Evolutionary conservation across 2,329 filamentous ascomycete species (phyloP), one percentile per base, ranked within the genome.

Genomic region (Alternaria rosae): DNA sequence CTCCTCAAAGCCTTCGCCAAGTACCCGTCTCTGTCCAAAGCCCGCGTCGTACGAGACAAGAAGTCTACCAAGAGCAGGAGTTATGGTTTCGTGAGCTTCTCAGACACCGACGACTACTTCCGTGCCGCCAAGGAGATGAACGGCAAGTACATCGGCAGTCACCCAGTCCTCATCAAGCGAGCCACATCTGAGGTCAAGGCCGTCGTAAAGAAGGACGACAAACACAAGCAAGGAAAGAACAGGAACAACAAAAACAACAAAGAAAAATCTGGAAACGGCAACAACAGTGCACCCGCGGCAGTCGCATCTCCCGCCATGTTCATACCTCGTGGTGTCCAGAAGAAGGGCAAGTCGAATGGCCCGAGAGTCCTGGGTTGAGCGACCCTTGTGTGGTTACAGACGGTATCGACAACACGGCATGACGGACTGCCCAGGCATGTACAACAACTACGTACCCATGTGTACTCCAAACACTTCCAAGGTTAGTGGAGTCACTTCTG

Each of bases 101-200:
- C 90, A 72, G 92, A 97, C 76, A 92, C 93, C 28, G 95, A 99
- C 78, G 94, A 97, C 75, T 98, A 96, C 79, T 98, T 99, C 84
- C 89, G 92, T 73, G 94, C 95, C 2, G 94, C 93, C 73, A 93
- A 95, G 82, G 94, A 98, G 82, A 98, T 98, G 95, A 92, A 97
- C 75, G 94, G 94, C 71, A 98, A 99, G 82, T 99, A 99, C 81
- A 98, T 99, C 76, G 94, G 97, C 73, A 97, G 93, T 78, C 95
- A 98, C 79, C 95, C 95, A 0, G 92, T 97, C 26, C 84, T 92
- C 25, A 87, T 98, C 69, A 90, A 92, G 79, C 92, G 95, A 78
- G 93, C 92, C 68, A 97, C 91, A 70, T 97, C 94, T 6, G 94
- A 98, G 79, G 93, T 99, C 79, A 93, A 92, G 76, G 88, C 93